Base-by-base conservation (phyloP, 164 flowering plant species). In the Malania oleifera region DNA sequence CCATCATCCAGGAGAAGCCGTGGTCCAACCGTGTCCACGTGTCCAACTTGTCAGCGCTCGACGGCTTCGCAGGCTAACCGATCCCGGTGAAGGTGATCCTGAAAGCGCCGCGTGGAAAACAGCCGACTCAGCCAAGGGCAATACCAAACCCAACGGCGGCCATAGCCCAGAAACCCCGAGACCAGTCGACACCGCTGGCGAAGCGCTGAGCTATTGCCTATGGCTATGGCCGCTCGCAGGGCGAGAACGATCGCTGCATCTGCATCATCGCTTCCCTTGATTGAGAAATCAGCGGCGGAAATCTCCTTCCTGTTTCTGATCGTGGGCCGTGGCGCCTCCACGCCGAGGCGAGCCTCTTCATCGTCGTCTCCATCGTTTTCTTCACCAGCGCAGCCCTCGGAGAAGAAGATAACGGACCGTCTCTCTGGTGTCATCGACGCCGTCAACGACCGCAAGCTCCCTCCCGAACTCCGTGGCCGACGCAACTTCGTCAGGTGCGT, bases 391-490 rank as follows among this genome's bases (percentile, higher is more conserved):
- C 19, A 57, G 20, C 54, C 75, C 1, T 52, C 70, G 46, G 67
- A 67, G 57, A 83, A 80, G 75, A 78, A 80, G 73, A 45, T 57
- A n/a, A 48, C 35, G 3, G 89, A 86, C 18, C 91, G 90, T 55
- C 79, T 91, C 10, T 80, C 96, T 23, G 64, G 82, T 24, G 89
- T 80, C 9, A 74, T 82, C 5, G 97, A 87, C 70, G 83, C 84
- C 61, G 86, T 82, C 51, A 75, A 91, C 54, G 96, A 87, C 51
- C 84, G 91, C 0, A 91, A 87, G 45, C 91, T 91, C 15, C 97
- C 96, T 10, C 93, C 97, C 0, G 89, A 91, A 55, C 86, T 91
- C 47, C 97, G 96, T 31, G 96, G 91, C 56, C 86, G 75, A 15
- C 86, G 91, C 28, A 80, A 80, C 63, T 37, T 62, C 60, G 78